Evolutionary conservation across 306 rosid species (phyloP).

Genomic region (Quercus wislizeni): DNA sequence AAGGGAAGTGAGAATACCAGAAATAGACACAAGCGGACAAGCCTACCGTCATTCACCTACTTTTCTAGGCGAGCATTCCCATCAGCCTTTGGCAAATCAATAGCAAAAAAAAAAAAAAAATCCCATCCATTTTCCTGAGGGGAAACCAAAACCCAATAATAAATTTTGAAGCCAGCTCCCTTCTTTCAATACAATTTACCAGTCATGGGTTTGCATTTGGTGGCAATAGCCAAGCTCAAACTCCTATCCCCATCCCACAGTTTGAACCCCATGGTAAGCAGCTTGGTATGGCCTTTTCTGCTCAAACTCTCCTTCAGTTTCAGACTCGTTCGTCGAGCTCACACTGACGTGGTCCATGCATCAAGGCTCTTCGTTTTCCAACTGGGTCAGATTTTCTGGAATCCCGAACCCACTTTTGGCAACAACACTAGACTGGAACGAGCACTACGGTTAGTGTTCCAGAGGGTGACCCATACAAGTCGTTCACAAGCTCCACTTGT

Average conservation of each 20-base stretch:
- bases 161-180: too few species aligned
- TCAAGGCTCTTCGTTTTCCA: conserved; percentile 54
- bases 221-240: conserved; percentile 28
- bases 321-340: conserved; percentile 21
- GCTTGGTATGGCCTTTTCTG: conserved; percentile 19
- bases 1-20: too few species aligned
- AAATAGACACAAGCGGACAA: too few species aligned
- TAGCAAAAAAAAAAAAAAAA: too few species aligned
- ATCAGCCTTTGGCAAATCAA: too few species aligned
- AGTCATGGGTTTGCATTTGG: conserved; percentile 18
- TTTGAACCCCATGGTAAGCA: conserved; percentile 21
- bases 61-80: too few species aligned
- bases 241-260: conserved; percentile 14
- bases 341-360: conserved; percentile 21
- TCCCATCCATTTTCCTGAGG: too few species aligned
- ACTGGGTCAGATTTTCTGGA: conserved; percentile 37
- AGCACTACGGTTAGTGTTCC: conserved; percentile 28
- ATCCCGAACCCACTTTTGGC: background rate
- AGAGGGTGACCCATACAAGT: background rate
- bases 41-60: too few species aligned
- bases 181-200: background rate
- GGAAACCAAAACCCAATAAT: too few species aligned
- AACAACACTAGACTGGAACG: conserved; percentile 33
- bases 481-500: background rate
- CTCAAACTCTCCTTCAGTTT: conserved; percentile 40